Conservation (phyloP, 805 yeast species). For the Kodamaea jinghongensis region DNA sequence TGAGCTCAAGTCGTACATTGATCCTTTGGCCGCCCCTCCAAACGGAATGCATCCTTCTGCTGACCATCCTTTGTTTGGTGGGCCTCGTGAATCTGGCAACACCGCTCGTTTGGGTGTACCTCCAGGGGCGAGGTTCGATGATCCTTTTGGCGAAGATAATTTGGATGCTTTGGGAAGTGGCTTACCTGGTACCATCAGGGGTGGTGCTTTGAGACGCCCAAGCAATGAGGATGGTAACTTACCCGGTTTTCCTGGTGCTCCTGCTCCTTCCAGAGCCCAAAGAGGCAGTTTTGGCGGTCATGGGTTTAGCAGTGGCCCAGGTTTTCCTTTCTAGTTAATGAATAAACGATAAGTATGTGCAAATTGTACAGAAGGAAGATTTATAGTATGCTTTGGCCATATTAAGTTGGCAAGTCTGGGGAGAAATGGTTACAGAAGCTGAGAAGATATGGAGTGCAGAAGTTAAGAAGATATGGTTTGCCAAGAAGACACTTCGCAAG, state of each 20-base stretch:
- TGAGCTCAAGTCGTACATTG: conserved; percentile 39
- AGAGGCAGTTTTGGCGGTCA: background rate
- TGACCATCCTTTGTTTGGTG: conserved; percentile 50
- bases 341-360: too few species aligned
- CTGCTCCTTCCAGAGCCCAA: too few species aligned
- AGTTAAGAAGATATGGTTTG: too few species aligned
- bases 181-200: conserved; percentile 39
- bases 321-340: too few species aligned
- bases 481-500: too few species aligned
- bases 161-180: conserved; percentile 45
- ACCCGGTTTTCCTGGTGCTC: too few species aligned
- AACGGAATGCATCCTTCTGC: conserved; percentile 55
- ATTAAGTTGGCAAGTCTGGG: too few species aligned
- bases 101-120: conserved; percentile 35
- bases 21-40: conserved; percentile 33
- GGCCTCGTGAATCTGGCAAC: conserved; percentile 15
- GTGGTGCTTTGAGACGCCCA: conserved; percentile 11
- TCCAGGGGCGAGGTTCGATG: conserved; percentile 52
- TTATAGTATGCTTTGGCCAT: too few species aligned
- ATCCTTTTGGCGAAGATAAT: conserved; percentile 47
- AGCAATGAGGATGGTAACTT: background rate
- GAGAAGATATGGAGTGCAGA: too few species aligned
- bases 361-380: too few species aligned
- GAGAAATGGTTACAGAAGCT: too few species aligned
- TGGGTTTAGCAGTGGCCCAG: background rate